Conservation (phyloP, 2,329 filamentous ascomycete species). For the Ophiostoma sp. region DNA sequence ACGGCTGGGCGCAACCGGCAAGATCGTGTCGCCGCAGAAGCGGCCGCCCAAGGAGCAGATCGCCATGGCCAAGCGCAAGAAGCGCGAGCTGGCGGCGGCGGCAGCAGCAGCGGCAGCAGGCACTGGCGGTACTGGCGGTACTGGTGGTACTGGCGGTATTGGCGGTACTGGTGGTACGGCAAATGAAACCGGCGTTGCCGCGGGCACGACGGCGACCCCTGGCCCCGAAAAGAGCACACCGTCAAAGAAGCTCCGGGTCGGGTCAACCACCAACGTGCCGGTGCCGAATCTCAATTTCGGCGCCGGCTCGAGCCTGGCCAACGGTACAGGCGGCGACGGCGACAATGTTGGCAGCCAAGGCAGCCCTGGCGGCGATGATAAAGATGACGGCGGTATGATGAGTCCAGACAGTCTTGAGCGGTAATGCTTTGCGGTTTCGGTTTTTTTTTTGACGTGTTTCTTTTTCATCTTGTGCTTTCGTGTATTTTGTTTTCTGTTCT, state of each 20-base stretch:
- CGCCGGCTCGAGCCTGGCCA: constrained; percentile 29
- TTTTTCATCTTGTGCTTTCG: neutral
- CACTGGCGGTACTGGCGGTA: constrained; percentile 32
- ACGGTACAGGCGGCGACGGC: constrained; percentile 32
- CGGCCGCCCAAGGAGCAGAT: constrained; percentile 75
- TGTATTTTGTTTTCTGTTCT: neutral
- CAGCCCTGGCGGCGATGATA: constrained; percentile 46
- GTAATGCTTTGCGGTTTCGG: neutral
- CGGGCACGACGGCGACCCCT: constrained; percentile 31
- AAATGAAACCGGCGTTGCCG: neutral
- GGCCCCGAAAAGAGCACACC: constrained; percentile 37
- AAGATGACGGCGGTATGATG: constrained; percentile 71
- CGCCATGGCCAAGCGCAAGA: constrained; percentile 80
- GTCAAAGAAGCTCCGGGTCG: constrained; percentile 48
- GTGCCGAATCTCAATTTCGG: constrained; percentile 20
- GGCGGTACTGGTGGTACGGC: too few relatives aligned
- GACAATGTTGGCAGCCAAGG: constrained; percentile 49
- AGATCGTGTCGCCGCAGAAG: constrained; percentile 81
- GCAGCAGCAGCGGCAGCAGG: constrained; percentile 30
- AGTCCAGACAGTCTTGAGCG: constrained; percentile 67
- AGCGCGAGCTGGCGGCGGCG: constrained; percentile 50
- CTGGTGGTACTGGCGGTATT: too few relatives aligned
- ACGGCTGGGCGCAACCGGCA: constrained; percentile 65
- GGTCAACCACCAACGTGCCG: constrained; percentile 27
- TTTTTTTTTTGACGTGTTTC: constrained; percentile 8